Base-by-base conservation (phyloP, 2,329 filamentous ascomycete species). In the Aspergillus neoniger region DNA sequence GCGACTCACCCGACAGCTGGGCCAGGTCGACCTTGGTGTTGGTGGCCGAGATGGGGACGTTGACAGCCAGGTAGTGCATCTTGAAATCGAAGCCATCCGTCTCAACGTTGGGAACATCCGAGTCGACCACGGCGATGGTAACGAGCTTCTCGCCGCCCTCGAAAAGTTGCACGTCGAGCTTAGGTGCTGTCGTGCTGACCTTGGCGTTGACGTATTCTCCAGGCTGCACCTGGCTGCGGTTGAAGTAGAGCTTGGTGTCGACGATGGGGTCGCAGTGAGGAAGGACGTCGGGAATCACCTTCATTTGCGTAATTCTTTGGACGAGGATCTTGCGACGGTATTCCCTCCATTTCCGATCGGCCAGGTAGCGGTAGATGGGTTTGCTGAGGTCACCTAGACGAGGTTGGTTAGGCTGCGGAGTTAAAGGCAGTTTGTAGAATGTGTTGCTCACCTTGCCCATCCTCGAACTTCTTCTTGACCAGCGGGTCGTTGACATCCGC, bases 401-500 rank as follows among this genome's bases (percentile, higher is more conserved):
- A n/a, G 50, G 48, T 28, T 30, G 43, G 64, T 74, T 68, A 74
- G 69, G 54, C 44, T 58, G 25, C 3, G 32, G 32, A 14, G 12
- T 14, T 14, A 25, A 38, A 38, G 19, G 14, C 39, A 38, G 21
- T 17, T 8, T 9, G 9, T 9, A 47, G 10, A 14, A 25, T 25
- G 9, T 14, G 28, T 55, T 28, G 36, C 57, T 55, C 30, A 96
- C 94, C 92, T 70, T 89, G 78, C 23, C 93, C 92, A 77, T 98
- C 93, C 75, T 99, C 95, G 68, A 96, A 98, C 67, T 86, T 88
- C 79, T 92, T 91, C 86, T 97, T 97, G 63, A 98, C 91, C 39
- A 92, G 70, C 0, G 95, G 95, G 73, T 98, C 95, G 75, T 98
- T 98, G 77, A 96, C 92, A 73, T 99, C 95, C 23, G 92, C 93